Evolutionary conservation across 352 stramenopile species (phyloP).

Genomic region (Phytophthora foliorum): DNA sequence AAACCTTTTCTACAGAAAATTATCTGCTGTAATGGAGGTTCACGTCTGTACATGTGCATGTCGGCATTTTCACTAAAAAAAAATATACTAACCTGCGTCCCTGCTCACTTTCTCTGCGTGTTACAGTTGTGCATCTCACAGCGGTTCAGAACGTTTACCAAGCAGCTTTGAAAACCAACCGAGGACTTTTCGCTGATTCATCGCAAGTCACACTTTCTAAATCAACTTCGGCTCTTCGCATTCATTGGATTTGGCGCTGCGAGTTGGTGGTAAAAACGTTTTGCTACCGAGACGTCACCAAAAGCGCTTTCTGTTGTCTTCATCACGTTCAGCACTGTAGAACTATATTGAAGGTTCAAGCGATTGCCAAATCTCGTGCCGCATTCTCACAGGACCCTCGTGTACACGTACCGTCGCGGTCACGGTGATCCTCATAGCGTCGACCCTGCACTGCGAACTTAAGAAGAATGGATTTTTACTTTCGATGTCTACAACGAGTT

Average conservation of each 20-base stretch:
- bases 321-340: not conserved
- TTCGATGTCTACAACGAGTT: too few species aligned
- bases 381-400: conserved; percentile 9
- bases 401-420: conserved; percentile 8
- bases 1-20: conserved; percentile 7
- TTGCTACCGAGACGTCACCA: conserved; percentile 20
- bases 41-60: conserved; percentile 17
- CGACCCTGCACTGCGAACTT: too few species aligned
- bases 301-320: conserved; percentile 8
- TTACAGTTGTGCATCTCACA: conserved; percentile 29
- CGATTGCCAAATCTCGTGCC: not conserved
- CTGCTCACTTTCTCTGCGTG: conserved; percentile 20
- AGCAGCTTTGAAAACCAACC: conserved; percentile 32
- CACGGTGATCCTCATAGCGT: too few species aligned
- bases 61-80: not conserved
- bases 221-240: conserved; percentile 31
- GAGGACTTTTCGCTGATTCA: conserved; percentile 15
- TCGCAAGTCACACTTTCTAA: conserved; percentile 27
- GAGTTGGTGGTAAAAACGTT: conserved; percentile 31
- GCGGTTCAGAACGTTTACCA: conserved; percentile 5
- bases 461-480: too few species aligned
- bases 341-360: not conserved
- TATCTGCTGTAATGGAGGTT: conserved; percentile 23
- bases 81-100: conserved; percentile 11
- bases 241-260: conserved; percentile 25